Percentiles rank a stretch among this genome's conserved stretches.
Evolutionary conservation across 108 stramenopile species (phyloP).

Genomic region (Parietichytrium sp.): DNA sequence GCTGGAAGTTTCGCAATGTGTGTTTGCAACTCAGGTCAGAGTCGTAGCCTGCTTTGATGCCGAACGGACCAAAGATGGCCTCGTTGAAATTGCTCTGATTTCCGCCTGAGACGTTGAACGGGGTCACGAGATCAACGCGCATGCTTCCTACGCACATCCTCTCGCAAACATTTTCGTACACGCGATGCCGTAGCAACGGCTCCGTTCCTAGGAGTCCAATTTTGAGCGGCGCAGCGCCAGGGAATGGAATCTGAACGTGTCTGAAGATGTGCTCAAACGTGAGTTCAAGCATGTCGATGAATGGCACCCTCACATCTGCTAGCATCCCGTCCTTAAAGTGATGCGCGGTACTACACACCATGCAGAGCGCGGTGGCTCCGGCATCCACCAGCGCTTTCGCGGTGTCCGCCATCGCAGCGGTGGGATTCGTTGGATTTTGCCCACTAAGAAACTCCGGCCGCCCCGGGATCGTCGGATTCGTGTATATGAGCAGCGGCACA

Average conservation of each 20-base stretch:
- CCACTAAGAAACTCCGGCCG: constrained; percentile 14
- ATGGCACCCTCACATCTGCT: not conserved
- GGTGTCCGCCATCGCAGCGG: not conserved
- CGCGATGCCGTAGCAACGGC: not conserved
- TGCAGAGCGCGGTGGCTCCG: constrained; percentile 32
- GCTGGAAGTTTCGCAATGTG: constrained; percentile 27
- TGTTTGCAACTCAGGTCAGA: constrained; percentile 21
- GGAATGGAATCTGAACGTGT: not conserved
- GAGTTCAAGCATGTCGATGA: constrained; percentile 32
- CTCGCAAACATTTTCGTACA: not conserved
- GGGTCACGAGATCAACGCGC: not conserved
- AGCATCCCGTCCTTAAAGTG: constrained; percentile 26
- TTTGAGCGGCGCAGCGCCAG: not conserved
- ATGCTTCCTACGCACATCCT: no score
- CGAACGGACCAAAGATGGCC: constrained; percentile 11
- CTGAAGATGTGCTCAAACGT: not conserved
- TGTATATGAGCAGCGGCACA: not conserved
- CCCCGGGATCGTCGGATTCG: constrained; percentile 28
- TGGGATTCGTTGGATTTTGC: not conserved
- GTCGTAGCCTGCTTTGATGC: constrained; percentile 13
- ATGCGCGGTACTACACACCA: constrained; percentile 26
- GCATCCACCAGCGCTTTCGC: constrained; percentile 1
- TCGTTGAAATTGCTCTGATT: constrained; percentile 30
- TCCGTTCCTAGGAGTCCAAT: constrained; percentile 21
- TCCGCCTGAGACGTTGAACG: not conserved